Percentiles rank a stretch among this genome's conserved stretches.
These are phyloP conservation scores for Inga leiocalycina DNA, from an alignment of 306 rosid species.

Conservation along the genomic window DNA sequence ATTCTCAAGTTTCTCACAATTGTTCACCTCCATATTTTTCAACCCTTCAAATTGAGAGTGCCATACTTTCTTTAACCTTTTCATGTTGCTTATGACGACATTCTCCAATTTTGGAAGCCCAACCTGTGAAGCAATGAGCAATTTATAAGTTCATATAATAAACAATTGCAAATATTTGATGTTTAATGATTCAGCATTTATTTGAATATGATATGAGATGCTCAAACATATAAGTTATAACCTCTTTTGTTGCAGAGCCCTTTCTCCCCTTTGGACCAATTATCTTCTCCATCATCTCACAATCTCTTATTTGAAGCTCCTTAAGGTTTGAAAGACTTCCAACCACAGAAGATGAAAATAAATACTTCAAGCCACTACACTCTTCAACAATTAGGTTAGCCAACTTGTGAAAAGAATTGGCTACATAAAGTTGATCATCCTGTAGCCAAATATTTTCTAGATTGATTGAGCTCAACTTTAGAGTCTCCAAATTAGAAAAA, in stretches of 20 bases:
- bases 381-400: neutral
- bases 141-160: neutral
- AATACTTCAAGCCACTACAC: neutral
- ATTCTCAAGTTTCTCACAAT: neutral
- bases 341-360: neutral
- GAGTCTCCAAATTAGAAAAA: constrained; percentile 12
- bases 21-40: neutral
- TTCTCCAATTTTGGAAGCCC: neutral
- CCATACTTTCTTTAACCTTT: neutral
- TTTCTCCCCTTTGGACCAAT: neutral
- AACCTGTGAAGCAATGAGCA: neutral
- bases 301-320: neutral
- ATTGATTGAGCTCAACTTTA: constrained; percentile 2
- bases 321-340: neutral
- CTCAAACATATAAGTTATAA: neutral
- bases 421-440: neutral
- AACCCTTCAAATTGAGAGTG: neutral
- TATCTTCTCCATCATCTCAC: neutral
- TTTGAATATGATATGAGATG: neutral
- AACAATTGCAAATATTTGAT: neutral
- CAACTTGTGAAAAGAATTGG: neutral
- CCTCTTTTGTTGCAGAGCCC: neutral
- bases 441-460: neutral
- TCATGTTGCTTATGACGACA: neutral
- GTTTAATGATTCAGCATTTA: neutral